Evolutionary conservation across 2,329 filamentous ascomycete species (phyloP).

Genomic region (Colletotrichum shisoi): DNA sequence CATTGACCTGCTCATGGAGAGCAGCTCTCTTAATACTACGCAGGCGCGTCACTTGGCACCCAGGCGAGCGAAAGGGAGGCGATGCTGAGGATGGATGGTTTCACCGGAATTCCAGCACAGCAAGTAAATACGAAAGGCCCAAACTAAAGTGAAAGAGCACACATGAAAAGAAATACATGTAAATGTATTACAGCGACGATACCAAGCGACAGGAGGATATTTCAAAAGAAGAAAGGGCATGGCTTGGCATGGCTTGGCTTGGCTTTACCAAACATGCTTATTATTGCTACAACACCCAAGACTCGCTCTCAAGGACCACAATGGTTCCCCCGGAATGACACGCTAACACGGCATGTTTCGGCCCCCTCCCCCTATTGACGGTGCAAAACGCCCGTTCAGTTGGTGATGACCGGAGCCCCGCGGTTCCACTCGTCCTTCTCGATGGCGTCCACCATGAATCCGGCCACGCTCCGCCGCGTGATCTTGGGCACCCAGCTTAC

Average conservation of each 20-base stretch:
- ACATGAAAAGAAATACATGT: conserved; percentile 27
- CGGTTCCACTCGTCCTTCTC: conserved; percentile 54
- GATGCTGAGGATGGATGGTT: conserved; percentile 4
- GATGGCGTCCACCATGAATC: conserved; percentile 55
- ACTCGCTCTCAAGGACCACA: not conserved
- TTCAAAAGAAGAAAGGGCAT: conserved; percentile 24
- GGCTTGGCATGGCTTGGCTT: not conserved
- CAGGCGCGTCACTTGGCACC: conserved; percentile 2
- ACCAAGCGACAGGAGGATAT: conserved; percentile 32
- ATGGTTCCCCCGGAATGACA: not conserved
- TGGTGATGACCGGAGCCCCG: conserved; percentile 57
- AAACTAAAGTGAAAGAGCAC: conserved; percentile 1
- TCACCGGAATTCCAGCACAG: conserved; percentile 6
- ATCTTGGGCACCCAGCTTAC: conserved; percentile 52
- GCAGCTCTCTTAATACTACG: conserved; percentile 8
- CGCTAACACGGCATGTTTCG: not conserved
- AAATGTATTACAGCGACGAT: conserved; percentile 35
- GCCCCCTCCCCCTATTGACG: not conserved
- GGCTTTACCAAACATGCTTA: conserved; percentile 32
- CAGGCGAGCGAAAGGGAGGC: not conserved
- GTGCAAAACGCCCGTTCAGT: conserved; percentile 45
- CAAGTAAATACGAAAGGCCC: conserved; percentile 4
- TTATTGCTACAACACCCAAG: conserved; percentile 24
- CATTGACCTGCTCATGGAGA: not conserved
- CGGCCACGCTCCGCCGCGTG: conserved; percentile 53